These are phyloP conservation scores for Kluyveromyces wickerhamii DNA, from an alignment of 805 yeast species.

Conservation along the genomic window DNA sequence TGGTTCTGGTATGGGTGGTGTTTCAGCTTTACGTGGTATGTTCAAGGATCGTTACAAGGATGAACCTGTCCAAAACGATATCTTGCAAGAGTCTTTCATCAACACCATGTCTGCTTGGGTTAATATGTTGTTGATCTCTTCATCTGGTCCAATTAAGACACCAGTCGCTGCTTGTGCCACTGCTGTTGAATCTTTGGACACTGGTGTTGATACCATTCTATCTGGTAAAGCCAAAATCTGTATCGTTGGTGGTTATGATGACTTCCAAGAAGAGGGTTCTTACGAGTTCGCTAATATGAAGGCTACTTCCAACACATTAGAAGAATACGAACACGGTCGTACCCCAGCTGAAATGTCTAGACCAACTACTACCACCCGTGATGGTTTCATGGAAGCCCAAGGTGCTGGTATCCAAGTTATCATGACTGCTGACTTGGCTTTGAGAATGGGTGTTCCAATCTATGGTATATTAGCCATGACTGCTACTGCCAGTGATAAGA, in stretches of 20 bases:
- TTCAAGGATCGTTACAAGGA: constrained; percentile 91
- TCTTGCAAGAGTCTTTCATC: constrained; percentile 95
- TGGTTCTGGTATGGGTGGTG: constrained; percentile 99
- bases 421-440: constrained; percentile 90
- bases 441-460: constrained; percentile 98
- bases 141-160: constrained; percentile 98
- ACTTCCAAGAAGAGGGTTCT: constrained; percentile 98
- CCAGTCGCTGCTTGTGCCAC: constrained; percentile 99
- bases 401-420: constrained; percentile 98
- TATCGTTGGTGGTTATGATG: constrained; percentile 98
- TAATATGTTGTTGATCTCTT: constrained; percentile 90
- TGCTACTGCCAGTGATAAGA: constrained; percentile 96
- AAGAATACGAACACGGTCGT: constrained; percentile 91
- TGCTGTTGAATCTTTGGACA: constrained; percentile 93
- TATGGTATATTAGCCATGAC: constrained; percentile 91
- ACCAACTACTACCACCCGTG: constrained; percentile 92
- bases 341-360: constrained; percentile 98
- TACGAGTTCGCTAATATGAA: constrained; percentile 98
- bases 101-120: constrained; percentile 99
- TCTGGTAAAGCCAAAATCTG: constrained; percentile 94
- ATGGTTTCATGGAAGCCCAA: constrained; percentile 99
- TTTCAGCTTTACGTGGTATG: constrained; percentile 93
- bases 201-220: constrained; percentile 88
- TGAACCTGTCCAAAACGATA: constrained; percentile 92
- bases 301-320: constrained; percentile 86